A percentile compares a stretch with the other conserved stretches of the same genome.
These are phyloP conservation scores for Nidularia pulvinata DNA, from an alignment of 768 basidiomycete species.

Conservation along the genomic window DNA sequence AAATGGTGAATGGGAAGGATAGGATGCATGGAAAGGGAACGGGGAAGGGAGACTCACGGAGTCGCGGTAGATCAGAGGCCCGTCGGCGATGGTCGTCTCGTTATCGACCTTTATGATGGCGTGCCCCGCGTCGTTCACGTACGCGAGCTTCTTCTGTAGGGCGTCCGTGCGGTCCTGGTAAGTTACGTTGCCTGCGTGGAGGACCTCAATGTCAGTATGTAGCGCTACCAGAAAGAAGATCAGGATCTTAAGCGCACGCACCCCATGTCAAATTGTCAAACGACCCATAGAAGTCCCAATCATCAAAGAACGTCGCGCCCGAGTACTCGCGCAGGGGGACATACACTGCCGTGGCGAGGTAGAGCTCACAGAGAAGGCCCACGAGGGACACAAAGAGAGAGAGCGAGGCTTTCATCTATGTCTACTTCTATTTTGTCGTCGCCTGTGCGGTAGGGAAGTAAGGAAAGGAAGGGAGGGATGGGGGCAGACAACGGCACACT, in stretches of 20 bases:
- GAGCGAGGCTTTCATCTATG: too few species aligned
- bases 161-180: slow-evolving; percentile 45
- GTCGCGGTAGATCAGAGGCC: slow-evolving; percentile 40
- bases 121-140: slow-evolving; percentile 53
- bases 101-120: slow-evolving; percentile 79
- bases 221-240: not conserved
- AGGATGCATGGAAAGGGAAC: not conserved
- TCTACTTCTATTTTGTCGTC: too few species aligned
- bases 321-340: slow-evolving; percentile 38
- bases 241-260: too few species aligned
- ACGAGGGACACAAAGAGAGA: not conserved
- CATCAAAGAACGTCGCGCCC: slow-evolving; percentile 45
- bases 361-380: not conserved
- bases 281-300: slow-evolving; percentile 47
- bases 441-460: not conserved
- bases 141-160: slow-evolving; percentile 39
- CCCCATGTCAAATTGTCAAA: slow-evolving; percentile 43
- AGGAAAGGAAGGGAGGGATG: not conserved
- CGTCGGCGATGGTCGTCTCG: slow-evolving; percentile 43
- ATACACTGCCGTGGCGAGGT: slow-evolving; percentile 14
- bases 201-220: not conserved
- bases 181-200: slow-evolving; percentile 42
- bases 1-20: not conserved
- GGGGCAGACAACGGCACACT: too few species aligned
- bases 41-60: slow-evolving; percentile 53